Base-by-base conservation (phyloP, 441 rosid species). In the Croton setiger region DNA sequence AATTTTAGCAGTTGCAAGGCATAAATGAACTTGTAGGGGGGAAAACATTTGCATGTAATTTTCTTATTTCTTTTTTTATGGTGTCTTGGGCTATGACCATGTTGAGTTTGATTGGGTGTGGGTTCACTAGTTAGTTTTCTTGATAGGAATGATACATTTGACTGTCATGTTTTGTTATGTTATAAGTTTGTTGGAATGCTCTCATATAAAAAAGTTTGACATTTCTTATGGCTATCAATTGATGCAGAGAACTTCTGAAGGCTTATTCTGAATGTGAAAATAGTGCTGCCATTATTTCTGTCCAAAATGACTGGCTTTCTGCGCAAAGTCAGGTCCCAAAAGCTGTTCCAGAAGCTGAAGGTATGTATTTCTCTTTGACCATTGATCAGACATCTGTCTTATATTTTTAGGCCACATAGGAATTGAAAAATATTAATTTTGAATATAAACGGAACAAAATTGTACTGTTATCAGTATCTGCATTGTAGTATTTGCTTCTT, bases 291-390 rank as follows among this genome's bases (percentile, higher is more conserved):
- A 86, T 95, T 1, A 90, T 94, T 70, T 77, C 89, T 10, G 84
- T 84, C 66, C 99, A 95, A 83, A 90, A 89, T 73, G 78, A 85
- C 37, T 95, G 99, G 99, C 94, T 95, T 78, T 76, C 93, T 23
- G 86, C 84, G 75, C 91, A 90, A 81, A 82, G 73, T 3, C 81
- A 76, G 58, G 75, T 87, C 77, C 82, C 88, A 1, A 86, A 86
- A 76, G 79, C 76, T 75, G 80, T 75, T 36, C 61, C 78, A 0
- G 78, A 73, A 3, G 67, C 41, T 70, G 74, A 83, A 74, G 88
- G 99, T 90, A 75, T 64, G 99, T 90, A 75, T 64, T 60, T 57
- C 27, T 39, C 21, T 45, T 14, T 12, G 20, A 20, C 21, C 31
- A 17, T 10, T 61, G 47, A 49, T 7, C 57, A 36, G 13, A 4